phyloP scores from a whole-genome alignment of 163 green algal species.

The Scenedesmus sp. region DNA sequence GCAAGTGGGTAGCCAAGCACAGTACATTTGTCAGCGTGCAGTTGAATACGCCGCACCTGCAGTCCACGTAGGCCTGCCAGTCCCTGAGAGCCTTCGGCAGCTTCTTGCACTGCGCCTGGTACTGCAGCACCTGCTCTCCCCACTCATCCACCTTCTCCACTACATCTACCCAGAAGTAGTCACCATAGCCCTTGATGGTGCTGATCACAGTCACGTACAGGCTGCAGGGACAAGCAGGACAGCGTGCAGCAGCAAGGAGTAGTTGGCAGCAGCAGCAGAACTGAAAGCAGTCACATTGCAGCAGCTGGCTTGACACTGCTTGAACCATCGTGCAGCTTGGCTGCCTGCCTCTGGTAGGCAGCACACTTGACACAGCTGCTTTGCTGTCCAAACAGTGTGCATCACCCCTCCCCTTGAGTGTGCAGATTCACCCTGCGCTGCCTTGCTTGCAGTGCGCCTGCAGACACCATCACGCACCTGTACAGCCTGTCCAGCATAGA shows the following conservation, averaged over 20 bases:
- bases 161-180: constrained; percentile 93
- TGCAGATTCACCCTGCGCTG: no score
- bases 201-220: constrained; percentile 94
- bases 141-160: constrained; percentile 93
- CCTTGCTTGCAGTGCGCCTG: background rate
- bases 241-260: background rate
- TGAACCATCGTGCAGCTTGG: no score
- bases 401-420: no score
- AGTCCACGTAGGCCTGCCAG: constrained; percentile 94
- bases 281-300: background rate
- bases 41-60: constrained; percentile 46
- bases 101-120: constrained; percentile 87
- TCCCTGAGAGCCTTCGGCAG: constrained; percentile 94
- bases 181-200: constrained; percentile 90
- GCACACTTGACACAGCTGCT: background rate
- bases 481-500: constrained; percentile 85
- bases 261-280: background rate
- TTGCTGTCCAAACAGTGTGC: background rate
- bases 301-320: background rate
- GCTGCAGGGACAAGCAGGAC: constrained; percentile 54
- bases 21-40: no score
- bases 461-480: background rate
- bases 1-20: no score
- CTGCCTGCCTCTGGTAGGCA: background rate
- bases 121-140: constrained; percentile 85